Evolutionary conservation across 2,329 filamentous ascomycete genomes (phyloP), one percentile per base, ranked within the genome.

Genomic region (Botrytis fabae): DNA sequence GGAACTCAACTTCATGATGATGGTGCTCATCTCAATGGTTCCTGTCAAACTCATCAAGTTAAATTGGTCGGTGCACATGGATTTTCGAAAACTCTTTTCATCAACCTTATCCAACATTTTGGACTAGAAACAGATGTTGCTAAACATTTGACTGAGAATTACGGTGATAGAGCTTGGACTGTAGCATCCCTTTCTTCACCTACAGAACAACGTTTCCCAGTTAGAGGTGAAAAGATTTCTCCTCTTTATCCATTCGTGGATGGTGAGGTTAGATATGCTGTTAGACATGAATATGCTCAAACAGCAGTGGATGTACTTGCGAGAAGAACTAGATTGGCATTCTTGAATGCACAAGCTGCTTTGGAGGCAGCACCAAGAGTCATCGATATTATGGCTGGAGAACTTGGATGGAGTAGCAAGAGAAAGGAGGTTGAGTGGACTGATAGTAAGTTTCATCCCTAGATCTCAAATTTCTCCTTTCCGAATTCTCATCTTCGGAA

Each of bases 31-130:
- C 85, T 92, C 18, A 89, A 93, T 78, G 93, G 94, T 60, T 86
- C 85, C 63, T 97, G 94, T 84, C 93, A 95, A 81, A 97, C 94
- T 3, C 93, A 96, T 82, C 89, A 91, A 78, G 91, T 97, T 70
- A 91, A 92, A 71, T 86, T 97, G 48, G 86, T 96, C 74, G 94
- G 94, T 77, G 93, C 94, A 18, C 94, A 97, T 81, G 93, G 94
- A 71, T 97, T 91, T 85, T 94, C 91, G 82, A 94, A 94, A 83
- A 93, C 94, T 2, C 89, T 98, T 38, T 97, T 97, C 85, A 97
- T 98, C 86, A 95, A 95, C 82, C 85, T 98, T 51, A 96, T 97
- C 80, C 94, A 98, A 82, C 93, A 97, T 84, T 97, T 93, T 80
- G 94, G 94, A 75, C 84, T 98, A 73, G 95, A 97, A 83, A 97